Percentiles rank a stretch among this genome's conserved stretches.
Evolutionary conservation across 2,329 filamentous ascomycete species (phyloP).

Genomic region (Xylaria digitata): DNA sequence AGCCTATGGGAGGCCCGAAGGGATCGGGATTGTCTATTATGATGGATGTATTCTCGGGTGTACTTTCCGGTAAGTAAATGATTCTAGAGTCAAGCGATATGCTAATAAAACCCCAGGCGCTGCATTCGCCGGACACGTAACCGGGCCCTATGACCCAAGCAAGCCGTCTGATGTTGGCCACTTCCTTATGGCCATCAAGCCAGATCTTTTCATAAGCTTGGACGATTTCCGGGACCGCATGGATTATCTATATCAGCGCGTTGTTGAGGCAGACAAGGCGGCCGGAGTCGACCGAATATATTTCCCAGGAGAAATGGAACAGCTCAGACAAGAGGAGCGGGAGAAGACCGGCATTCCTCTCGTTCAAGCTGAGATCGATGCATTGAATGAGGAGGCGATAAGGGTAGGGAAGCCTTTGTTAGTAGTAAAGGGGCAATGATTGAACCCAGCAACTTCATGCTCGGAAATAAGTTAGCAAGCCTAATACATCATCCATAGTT

Average conservation of each 20-base stretch:
- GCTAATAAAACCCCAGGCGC: conserved; percentile 61
- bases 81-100: neutral
- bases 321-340: conserved; percentile 63
- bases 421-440: conserved; percentile 41
- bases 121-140: conserved; percentile 82
- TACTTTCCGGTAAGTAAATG: conserved; percentile 63
- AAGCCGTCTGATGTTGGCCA: conserved; percentile 78
- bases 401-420: conserved; percentile 54
- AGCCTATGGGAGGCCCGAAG: conserved; percentile 87
- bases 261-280: conserved; percentile 65
- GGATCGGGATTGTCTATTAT: conserved; percentile 81
- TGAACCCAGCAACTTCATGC: neutral
- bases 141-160: conserved; percentile 78
- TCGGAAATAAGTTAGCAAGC: neutral
- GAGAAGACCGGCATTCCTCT: conserved; percentile 68
- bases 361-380: conserved; percentile 66
- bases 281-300: conserved; percentile 68
- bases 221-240: conserved; percentile 75
- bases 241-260: conserved; percentile 64
- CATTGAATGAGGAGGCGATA: conserved; percentile 64
- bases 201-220: conserved; percentile 77
- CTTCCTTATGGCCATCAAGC: conserved; percentile 78
- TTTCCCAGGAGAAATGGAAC: conserved; percentile 72
- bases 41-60: conserved; percentile 91
- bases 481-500: neutral